phyloP scores from a whole-genome alignment of 2,329 filamentous ascomycete species.

The Allantophomopsis cytisporea region DNA sequence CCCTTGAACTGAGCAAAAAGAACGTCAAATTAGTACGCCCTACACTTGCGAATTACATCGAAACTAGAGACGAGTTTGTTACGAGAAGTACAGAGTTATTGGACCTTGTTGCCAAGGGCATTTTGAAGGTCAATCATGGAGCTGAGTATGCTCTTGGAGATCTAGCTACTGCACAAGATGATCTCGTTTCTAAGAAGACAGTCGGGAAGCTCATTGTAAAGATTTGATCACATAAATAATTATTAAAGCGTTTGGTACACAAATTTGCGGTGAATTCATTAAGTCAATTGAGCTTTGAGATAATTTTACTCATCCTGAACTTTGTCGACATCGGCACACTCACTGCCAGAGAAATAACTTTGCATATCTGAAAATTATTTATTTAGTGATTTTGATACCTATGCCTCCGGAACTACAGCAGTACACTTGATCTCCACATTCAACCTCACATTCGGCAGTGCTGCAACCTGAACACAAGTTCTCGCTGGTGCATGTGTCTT shows the following conservation, averaged over 20 bases:
- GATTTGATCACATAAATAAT: conserved; percentile 10
- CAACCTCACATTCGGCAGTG: conserved; percentile 18
- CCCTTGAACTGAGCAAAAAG: conserved; percentile 16
- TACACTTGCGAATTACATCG: conserved; percentile 29
- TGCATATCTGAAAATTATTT: neutral
- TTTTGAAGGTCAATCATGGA: neutral
- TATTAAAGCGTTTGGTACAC: conserved; percentile 10
- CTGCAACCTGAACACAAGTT: conserved; percentile 20
- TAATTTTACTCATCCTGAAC: neutral
- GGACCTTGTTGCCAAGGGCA: neutral
- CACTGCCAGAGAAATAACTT: neutral
- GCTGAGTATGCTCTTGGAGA: neutral
- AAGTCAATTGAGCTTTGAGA: no score
- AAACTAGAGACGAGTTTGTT: conserved; percentile 27
- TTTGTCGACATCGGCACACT: neutral
- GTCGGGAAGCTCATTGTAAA: neutral
- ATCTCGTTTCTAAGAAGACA: neutral
- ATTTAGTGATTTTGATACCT: conserved; percentile 14
- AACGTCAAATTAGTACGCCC: conserved; percentile 30
- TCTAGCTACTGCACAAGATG: neutral
- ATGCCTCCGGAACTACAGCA: conserved; percentile 9
- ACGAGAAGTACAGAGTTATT: conserved; percentile 1
- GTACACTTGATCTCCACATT: conserved; percentile 21
- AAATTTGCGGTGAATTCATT: no score
- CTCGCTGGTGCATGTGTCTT: conserved; percentile 17